Percentiles rank a stretch among this genome's conserved stretches.
phyloP scores from a whole-genome alignment of 2,329 filamentous ascomycete species.

The Colletotrichum scovillei region DNA sequence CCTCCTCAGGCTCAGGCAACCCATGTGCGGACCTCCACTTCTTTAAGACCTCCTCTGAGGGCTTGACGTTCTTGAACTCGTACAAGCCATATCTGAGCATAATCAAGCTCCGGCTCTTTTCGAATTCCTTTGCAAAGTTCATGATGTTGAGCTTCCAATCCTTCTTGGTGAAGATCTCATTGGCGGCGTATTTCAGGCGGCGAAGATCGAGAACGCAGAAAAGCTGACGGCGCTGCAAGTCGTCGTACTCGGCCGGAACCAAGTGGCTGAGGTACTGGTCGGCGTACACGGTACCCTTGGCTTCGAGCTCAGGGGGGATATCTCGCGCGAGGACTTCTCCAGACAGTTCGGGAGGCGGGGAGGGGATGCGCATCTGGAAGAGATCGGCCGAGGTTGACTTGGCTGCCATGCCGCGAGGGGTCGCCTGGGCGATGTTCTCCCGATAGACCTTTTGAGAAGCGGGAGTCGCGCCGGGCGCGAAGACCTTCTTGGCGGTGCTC shows the following conservation, averaged over 20 bases:
- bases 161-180: slow-evolving; percentile 70
- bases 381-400: slow-evolving; percentile 62
- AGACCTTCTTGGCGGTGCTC: slow-evolving; percentile 60
- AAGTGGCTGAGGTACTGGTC: slow-evolving; percentile 69
- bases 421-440: slow-evolving; percentile 58
- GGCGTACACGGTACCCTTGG: slow-evolving; percentile 67
- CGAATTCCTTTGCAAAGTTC: slow-evolving; percentile 73
- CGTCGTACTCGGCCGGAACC: slow-evolving; percentile 67
- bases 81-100: slow-evolving; percentile 71
- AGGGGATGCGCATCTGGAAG: slow-evolving; percentile 69
- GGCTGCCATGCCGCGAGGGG: slow-evolving; percentile 61
- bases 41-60: slow-evolving; percentile 66
- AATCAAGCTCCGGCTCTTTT: slow-evolving; percentile 72
- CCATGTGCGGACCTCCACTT: slow-evolving; percentile 69
- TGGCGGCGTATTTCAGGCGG: slow-evolving; percentile 69
- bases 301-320: slow-evolving; percentile 63
- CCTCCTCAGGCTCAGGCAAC: slow-evolving; percentile 62
- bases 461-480: slow-evolving; percentile 58
- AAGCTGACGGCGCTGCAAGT: slow-evolving; percentile 70
- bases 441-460: slow-evolving; percentile 55
- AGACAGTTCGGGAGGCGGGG: slow-evolving; percentile 65
- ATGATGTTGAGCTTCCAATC: slow-evolving; percentile 72
- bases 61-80: slow-evolving; percentile 72
- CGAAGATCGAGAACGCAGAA: slow-evolving; percentile 72
- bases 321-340: slow-evolving; percentile 65